Evolutionary conservation across 2,329 filamentous ascomycete genomes (phyloP), one percentile per base, ranked within the genome.

Genomic region (Trichophyton simii): DNA sequence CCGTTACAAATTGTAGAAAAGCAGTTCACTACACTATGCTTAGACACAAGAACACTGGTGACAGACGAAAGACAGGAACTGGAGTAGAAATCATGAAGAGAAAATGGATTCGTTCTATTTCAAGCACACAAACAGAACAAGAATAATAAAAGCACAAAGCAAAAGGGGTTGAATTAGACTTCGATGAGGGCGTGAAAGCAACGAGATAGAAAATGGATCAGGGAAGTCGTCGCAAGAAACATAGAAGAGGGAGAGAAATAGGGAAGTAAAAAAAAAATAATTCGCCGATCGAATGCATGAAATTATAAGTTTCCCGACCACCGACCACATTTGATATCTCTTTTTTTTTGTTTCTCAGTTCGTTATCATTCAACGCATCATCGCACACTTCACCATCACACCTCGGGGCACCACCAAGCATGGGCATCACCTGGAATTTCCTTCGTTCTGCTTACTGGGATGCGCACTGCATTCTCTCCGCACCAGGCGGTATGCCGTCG

Each of bases 381-480:
- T 13, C 28, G 18, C 25, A 55, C 25, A 55, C 31, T 41, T 28
- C 57, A 18, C 36, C 36, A 58, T 28, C 57, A 46, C 25, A 28
- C 9, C 34, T 58, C 57, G 36, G 20, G 18, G 13, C 20, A 34
- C n/a, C 36, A 34, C n/a, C 5, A 42, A 11, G 18, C 22, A 28
- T 25, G 36, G 36, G 57, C 7, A n/a, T 58, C 36, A 15, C 31
- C 25, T n/a, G 11, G 20, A 38, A 52, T 58, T 7, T 55, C 34
- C 13, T 25, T 20, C 15, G 52, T 36, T 20, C 25, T 9, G 42
- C 68, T 75, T 77, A 80, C 73, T 80, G 78, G 36, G 77, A 79
- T 61, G 78, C 78, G 66, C 78, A 80, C 68, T 80, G 78, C 69
- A 80, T 75, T 58, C 78, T 72, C 72, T 80, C 78, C 55, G 75